Base-by-base conservation (phyloP, 306 rosid genomes). In the Quercus suber region DNA sequence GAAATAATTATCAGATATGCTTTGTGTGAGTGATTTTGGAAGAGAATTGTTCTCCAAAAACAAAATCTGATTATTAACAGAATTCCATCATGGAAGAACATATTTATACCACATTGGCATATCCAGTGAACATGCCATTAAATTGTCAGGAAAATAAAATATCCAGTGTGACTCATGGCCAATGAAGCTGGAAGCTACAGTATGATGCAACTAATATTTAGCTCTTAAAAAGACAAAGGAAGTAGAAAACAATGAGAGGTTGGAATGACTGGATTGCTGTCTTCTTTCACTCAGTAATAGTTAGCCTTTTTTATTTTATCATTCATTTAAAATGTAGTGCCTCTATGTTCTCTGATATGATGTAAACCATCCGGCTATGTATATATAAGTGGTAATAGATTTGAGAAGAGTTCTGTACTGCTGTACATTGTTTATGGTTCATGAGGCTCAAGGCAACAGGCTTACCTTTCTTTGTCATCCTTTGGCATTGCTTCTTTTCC, bases 1-100 rank as follows among this genome's bases (percentile, higher is more conserved):
- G 75, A 89, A 84, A 80, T 79, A 83, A 68, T 57, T 72, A 59
- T 56, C 76, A 77, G 72, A 80, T 55, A 56, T 55, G 65, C 23
- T 49, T 56, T 61, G 31, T 69, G 55, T 69, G 73, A 78, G 73
- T 64, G 59, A 80, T 58, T 49, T 57, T 35, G 51, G 35, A 76
- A 79, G 78, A 45, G 14, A 52, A 76, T 55, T 70, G 68, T 25
- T 59, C 69, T 76, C 69, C 28, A 9, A 69, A 71, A 30, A 55
- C 57, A 35, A 76, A 55, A 75, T 74, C 76, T 53, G 76, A 43
- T 79, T 61, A 74, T 65, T 49, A 55, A 30, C 58, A 11, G 71
- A 59, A 64, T 13, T 74, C 77, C 69, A 45, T 55, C 37, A 64
- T 73, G 73, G n/a, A 81, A 73, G 79, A 70, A 65, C 74, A 12